phyloP scores from a whole-genome alignment of 2,329 filamentous ascomycete species.

The Cladosporium oxysporum region DNA sequence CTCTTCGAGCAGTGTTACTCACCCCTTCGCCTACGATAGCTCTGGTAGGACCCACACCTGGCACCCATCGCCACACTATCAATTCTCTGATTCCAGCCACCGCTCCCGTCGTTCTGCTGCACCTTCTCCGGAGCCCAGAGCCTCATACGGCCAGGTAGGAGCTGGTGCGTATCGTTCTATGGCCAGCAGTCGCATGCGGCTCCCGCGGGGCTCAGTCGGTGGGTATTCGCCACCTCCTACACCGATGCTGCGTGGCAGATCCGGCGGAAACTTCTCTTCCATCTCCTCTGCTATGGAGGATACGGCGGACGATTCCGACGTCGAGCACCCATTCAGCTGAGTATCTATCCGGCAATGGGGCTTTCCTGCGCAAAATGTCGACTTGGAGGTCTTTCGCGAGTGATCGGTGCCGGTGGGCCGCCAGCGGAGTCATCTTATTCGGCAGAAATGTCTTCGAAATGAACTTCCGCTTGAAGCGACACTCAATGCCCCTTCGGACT shows the following conservation, averaged over 20 bases:
- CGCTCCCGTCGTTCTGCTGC: not conserved
- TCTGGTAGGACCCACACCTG: not conserved
- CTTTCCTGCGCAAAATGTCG: too few species aligned
- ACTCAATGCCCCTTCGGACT: too few species aligned
- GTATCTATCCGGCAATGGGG: too few species aligned
- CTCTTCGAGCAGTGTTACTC: not conserved
- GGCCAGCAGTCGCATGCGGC: not conserved
- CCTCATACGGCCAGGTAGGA: not conserved
- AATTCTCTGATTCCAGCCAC: not conserved
- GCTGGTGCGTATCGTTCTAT: not conserved
- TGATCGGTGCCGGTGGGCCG: too few species aligned
- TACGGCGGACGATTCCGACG: not conserved
- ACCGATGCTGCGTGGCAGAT: not conserved
- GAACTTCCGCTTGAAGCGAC: too few species aligned
- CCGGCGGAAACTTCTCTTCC: not conserved
- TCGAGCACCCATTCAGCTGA: not conserved
- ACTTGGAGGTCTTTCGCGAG: too few species aligned
- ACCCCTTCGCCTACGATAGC: not conserved
- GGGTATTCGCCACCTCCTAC: not conserved
- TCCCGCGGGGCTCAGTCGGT: not conserved
- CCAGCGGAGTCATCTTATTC: too few species aligned
- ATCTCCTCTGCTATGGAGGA: not conserved
- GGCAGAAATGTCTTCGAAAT: too few species aligned
- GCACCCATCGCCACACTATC: not conserved
- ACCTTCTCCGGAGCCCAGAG: not conserved